These are phyloP conservation scores for Begonia masoniana DNA, from an alignment of 306 rosid species.

Conservation along the genomic window DNA sequence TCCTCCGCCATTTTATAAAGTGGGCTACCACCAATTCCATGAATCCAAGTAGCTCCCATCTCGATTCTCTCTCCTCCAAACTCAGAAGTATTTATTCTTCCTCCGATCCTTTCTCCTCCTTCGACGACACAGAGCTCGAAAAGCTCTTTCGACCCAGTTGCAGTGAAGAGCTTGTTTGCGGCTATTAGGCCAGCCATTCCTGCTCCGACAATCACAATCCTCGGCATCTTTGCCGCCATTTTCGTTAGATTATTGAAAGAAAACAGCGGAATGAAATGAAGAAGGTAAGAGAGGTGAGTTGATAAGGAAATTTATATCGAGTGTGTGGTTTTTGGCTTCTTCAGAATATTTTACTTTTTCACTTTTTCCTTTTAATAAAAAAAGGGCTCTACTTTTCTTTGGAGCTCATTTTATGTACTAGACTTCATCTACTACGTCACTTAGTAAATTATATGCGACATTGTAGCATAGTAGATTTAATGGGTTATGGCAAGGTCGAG, in stretches of 20 bases:
- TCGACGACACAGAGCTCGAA: constrained; percentile 77
- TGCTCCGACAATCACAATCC: constrained; percentile 82
- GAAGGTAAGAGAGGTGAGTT: constrained; percentile 25
- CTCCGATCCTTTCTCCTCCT: constrained; percentile 82
- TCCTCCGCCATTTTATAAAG: constrained; percentile 65
- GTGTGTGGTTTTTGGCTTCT: constrained; percentile 12
- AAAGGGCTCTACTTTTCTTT: constrained; percentile 34
- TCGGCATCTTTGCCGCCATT: constrained; percentile 74
- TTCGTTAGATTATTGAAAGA: constrained; percentile 2
- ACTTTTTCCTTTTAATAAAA: not conserved
- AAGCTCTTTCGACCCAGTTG: constrained; percentile 32
- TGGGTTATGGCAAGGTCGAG: too few relatives aligned
- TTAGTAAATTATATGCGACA: not conserved
- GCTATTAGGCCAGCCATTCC: constrained; percentile 99
- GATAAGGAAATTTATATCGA: constrained; percentile 49
- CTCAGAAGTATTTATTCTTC: constrained; percentile 82
- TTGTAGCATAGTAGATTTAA: too few relatives aligned
- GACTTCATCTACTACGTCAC: too few relatives aligned
- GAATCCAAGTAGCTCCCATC: constrained; percentile 99
- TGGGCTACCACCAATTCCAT: constrained; percentile 89
- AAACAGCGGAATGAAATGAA: not conserved
- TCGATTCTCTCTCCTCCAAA: constrained; percentile 85
- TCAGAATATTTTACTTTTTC: constrained; percentile 2
- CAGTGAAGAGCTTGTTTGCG: constrained; percentile 68
- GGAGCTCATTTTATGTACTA: too few relatives aligned